Evolutionary conservation across 768 basidiomycete genomes (phyloP), one percentile per base, ranked within the genome.

Genomic region (Galerina marginata): DNA sequence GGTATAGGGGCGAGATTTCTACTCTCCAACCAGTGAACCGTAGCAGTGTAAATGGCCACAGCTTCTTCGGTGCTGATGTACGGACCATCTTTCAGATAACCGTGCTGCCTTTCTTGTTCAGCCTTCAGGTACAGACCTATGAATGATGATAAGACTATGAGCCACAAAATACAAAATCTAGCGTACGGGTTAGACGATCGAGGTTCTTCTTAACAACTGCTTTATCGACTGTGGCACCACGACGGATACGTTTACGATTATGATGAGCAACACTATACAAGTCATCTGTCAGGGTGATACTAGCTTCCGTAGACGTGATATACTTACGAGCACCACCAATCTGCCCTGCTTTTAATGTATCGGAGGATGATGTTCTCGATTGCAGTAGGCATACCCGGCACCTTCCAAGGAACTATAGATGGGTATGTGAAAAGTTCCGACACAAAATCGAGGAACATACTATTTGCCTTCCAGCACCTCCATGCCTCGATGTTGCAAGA

Each of bases 151-250:
- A 68, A 46, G 68, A 37, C 43, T 58, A n/a, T n/a, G n/a, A 50
- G 9, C 14, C 20, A 47, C 15, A 16, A 29, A 25, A 46, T 1
- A 37, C 51, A 23, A 42, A 52, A n/a, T n/a, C n/a, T n/a, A 9
- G 44, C 40, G 67, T 60, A 88, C 97, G 94, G 64, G 97, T 99
- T 52, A 99, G 87, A 71, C 97, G 93, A 61, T 97, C 97, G 43
- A 99, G 80, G 74, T 99, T 99, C 87, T 99, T 99, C 83, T 98
- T 96, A 14, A 96, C 95, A 47, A 99, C 96, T 4, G 96, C 96
- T 77, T 99, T 99, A 77, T 96, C 95, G 66, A 96, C 95, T 6
- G 95, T 96, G 4, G 96, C 96, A 60, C 96, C 96, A 66, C 96
- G 91, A 43, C 95, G 87, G 63, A 99, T 98, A 80, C 96, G 93